These are phyloP conservation scores for Macrophomina tecta DNA, from an alignment of 2,329 filamentous ascomycete genomes.

Conservation along the genomic window DNA sequence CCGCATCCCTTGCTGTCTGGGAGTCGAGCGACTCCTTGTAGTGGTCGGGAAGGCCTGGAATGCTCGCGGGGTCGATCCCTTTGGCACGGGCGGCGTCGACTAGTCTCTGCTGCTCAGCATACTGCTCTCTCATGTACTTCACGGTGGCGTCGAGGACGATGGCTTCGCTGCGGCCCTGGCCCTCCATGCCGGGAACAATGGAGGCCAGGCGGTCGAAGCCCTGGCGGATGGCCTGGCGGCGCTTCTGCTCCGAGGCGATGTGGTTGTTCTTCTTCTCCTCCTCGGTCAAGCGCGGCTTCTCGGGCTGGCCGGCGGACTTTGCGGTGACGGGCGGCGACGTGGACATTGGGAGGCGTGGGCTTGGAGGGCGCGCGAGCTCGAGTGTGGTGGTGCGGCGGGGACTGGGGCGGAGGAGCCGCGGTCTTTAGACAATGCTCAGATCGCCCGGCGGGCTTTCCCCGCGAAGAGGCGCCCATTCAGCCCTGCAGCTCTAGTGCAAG, in stretches of 20 bases:
- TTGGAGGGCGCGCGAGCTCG: constrained; percentile 2
- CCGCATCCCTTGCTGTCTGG: constrained; percentile 24
- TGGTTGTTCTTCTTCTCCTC: constrained; percentile 77
- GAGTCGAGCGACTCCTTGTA: constrained; percentile 25
- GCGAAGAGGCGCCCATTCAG: constrained; percentile 18
- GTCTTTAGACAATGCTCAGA: constrained; percentile 9
- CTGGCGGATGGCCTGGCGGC: constrained; percentile 76
- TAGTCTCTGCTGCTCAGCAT: constrained; percentile 43
- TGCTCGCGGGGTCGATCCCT: constrained; percentile 18
- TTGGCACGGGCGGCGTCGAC: constrained; percentile 33
- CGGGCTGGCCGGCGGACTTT: constrained; percentile 34
- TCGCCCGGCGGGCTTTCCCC: constrained; percentile 22
- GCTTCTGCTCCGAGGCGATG: constrained; percentile 71
- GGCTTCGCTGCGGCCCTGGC: constrained; percentile 83
- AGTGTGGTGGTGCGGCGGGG: constrained; percentile 4
- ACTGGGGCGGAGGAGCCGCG: constrained; percentile 16
- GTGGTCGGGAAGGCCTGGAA: constrained; percentile 24
- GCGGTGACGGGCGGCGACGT: constrained; percentile 15
- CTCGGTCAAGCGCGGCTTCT: constrained; percentile 70
- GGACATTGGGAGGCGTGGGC: constrained; percentile 18
- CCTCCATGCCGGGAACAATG: constrained; percentile 80
- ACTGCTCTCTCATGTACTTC: constrained; percentile 50
- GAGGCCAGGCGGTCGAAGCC: constrained; percentile 83
- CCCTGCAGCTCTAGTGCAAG: constrained; percentile 20
- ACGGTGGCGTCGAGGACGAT: constrained; percentile 71